Conservation (phyloP, 176 grass and related monocot genomes). For the Avena sativa region DNA sequence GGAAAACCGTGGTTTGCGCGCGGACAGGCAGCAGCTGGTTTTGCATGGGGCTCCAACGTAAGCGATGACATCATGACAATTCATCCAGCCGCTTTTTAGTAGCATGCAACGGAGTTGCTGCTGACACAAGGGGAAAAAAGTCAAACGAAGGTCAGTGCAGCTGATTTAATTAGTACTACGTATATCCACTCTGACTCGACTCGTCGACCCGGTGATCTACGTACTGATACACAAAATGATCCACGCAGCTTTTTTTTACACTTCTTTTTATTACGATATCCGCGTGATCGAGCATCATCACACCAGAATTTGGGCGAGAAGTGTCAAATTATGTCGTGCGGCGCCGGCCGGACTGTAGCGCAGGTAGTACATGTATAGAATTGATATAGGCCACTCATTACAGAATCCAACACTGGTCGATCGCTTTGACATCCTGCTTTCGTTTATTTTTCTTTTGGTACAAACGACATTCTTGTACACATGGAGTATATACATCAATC, state of each 20-base stretch:
- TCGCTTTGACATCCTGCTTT: conserved; percentile 19
- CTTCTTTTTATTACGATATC: neutral
- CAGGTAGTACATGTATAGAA: conserved; percentile 17
- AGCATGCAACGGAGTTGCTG: neutral
- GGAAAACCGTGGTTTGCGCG: conserved; percentile 17
- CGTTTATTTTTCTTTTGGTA: neutral
- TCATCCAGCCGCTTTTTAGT: neutral
- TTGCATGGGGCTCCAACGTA: conserved; percentile 19
- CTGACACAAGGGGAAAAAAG: too few relatives aligned
- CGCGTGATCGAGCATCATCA: neutral
- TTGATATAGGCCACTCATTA: neutral
- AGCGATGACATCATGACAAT: neutral
- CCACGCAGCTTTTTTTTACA: neutral
- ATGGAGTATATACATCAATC: neutral
- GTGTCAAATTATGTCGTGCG: neutral
- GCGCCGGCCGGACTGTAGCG: neutral
- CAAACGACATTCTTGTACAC: conserved; percentile 14
- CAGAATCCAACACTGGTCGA: neutral
- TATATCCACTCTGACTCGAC: conserved; percentile 1
- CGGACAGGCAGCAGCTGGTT: conserved; percentile 22
- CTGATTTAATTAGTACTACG: too few relatives aligned
- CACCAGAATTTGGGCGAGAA: neutral
- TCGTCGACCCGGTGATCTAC: neutral
- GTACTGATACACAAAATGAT: neutral
- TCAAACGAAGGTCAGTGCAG: too few relatives aligned